These are phyloP conservation scores for Podaxis sp. DNA, from an alignment of 768 basidiomycete species.

Conservation along the genomic window DNA sequence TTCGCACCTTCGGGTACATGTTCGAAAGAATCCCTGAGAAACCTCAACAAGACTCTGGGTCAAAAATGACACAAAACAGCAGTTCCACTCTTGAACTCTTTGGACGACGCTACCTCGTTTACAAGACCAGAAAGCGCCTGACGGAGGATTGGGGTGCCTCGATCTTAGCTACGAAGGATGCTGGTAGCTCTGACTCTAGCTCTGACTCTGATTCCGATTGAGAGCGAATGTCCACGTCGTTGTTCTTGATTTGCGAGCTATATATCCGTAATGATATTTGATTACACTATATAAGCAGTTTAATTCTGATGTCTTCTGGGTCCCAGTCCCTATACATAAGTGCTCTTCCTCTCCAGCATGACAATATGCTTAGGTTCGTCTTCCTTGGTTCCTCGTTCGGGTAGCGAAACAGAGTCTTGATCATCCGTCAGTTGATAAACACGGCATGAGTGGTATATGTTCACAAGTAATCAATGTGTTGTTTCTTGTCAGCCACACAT, in stretches of 20 bases:
- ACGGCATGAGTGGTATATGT: too few relatives aligned
- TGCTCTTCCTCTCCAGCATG: too few relatives aligned
- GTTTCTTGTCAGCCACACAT: too few relatives aligned
- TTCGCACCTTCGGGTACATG: slow-evolving; percentile 56
- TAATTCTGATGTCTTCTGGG: too few relatives aligned
- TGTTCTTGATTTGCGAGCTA: not conserved
- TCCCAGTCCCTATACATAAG: too few relatives aligned
- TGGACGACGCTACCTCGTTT: slow-evolving; percentile 53
- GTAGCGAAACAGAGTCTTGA: too few relatives aligned
- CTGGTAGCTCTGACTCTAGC: not conserved
- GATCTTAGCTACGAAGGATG: slow-evolving; percentile 34
- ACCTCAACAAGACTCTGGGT: not conserved
- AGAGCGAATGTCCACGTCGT: not conserved
- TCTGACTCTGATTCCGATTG: not conserved
- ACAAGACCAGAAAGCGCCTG: slow-evolving; percentile 58
- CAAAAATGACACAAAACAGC: not conserved
- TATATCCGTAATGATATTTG: not conserved
- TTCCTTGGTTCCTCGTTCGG: too few relatives aligned
- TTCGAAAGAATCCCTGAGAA: slow-evolving; percentile 16
- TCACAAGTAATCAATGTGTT: too few relatives aligned
- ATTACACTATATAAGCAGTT: not conserved
- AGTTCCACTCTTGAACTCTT: slow-evolving; percentile 29
- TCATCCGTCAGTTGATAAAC: too few relatives aligned
- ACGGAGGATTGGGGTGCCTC: slow-evolving; percentile 66
- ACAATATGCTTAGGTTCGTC: too few relatives aligned